Evolutionary conservation across 306 rosid species (phyloP).

Genomic region (Medicago lupulina): DNA sequence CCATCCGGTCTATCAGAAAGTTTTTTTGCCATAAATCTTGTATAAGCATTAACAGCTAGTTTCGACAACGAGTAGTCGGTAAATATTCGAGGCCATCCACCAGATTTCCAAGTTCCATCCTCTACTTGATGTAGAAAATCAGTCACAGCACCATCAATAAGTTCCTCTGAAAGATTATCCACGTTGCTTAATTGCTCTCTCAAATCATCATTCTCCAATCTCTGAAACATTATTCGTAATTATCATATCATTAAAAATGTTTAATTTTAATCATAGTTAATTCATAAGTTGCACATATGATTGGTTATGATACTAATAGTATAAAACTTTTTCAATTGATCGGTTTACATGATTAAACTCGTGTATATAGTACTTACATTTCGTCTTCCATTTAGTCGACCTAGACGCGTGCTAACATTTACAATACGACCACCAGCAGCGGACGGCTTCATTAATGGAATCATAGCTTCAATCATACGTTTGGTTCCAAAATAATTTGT

Average conservation of each 20-base stretch:
- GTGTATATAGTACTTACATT: constrained; percentile 64
- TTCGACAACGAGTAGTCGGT: constrained; percentile 88
- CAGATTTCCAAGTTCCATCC: constrained; percentile 79
- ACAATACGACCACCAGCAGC: constrained; percentile 75
- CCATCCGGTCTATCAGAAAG: constrained; percentile 64
- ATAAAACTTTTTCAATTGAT: background rate
- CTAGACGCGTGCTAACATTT: constrained; percentile 85
- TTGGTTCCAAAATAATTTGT: constrained; percentile 85
- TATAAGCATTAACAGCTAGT: constrained; percentile 78
- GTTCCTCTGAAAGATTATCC: constrained; percentile 65
- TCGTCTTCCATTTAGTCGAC: constrained; percentile 76
- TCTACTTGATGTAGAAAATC: constrained; percentile 76
- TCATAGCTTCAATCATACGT: constrained; percentile 77
- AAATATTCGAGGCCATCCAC: constrained; percentile 80
- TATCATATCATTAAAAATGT: background rate
- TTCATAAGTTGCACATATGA: background rate
- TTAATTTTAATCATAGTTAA: background rate
- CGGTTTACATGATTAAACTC: background rate
- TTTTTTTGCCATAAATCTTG: constrained; percentile 70
- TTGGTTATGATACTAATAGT: background rate
- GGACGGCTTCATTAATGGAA: constrained; percentile 86
- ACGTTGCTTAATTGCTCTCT: constrained; percentile 62
- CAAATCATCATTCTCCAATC: constrained; percentile 59
- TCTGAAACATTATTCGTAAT: constrained; percentile 31
- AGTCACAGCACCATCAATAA: constrained; percentile 56